A percentile compares a stretch with the other conserved stretches of the same genome.
phyloP scores from a whole-genome alignment of 2,329 filamentous ascomycete species.

The Zymoseptoria passerinii region DNA sequence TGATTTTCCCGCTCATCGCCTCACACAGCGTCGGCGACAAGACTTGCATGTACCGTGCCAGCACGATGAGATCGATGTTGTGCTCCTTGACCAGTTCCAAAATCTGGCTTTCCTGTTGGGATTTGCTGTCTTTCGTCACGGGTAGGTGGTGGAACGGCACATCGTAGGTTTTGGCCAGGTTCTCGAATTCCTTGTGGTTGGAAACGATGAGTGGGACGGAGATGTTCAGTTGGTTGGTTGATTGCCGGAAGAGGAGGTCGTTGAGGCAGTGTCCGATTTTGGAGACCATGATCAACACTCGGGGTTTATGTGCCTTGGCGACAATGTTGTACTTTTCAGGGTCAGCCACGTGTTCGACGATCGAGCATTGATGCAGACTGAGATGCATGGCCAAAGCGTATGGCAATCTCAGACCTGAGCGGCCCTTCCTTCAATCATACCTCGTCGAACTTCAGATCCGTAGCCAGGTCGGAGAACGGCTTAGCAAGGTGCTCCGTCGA shows the following conservation, averaged over 20 bases:
- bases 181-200: conserved; percentile 67
- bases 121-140: conserved; percentile 69
- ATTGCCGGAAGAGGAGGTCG: conserved; percentile 71
- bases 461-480: conserved; percentile 54
- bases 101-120: conserved; percentile 61
- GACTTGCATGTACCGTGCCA: conserved; percentile 84
- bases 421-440: no score
- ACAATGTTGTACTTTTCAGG: conserved; percentile 55
- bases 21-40: conserved; percentile 64
- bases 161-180: conserved; percentile 62
- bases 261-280: conserved; percentile 83
- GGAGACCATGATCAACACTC: conserved; percentile 80
- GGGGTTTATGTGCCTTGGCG: conserved; percentile 59
- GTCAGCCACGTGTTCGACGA: not conserved
- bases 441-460: conserved; percentile 52
- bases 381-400: not conserved
- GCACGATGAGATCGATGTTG: conserved; percentile 67
- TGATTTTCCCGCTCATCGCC: conserved; percentile 76
- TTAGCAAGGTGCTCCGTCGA: conserved; percentile 43
- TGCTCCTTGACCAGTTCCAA: conserved; percentile 62
- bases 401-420: no score
- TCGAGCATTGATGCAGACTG: not conserved
- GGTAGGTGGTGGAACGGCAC: conserved; percentile 75
- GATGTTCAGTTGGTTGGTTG: conserved; percentile 64
- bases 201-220: conserved; percentile 72